Evolutionary conservation across 2,329 filamentous ascomycete genomes (phyloP), one percentile per base, ranked within the genome.

Genomic region (Pyrenophora seminiperda): DNA sequence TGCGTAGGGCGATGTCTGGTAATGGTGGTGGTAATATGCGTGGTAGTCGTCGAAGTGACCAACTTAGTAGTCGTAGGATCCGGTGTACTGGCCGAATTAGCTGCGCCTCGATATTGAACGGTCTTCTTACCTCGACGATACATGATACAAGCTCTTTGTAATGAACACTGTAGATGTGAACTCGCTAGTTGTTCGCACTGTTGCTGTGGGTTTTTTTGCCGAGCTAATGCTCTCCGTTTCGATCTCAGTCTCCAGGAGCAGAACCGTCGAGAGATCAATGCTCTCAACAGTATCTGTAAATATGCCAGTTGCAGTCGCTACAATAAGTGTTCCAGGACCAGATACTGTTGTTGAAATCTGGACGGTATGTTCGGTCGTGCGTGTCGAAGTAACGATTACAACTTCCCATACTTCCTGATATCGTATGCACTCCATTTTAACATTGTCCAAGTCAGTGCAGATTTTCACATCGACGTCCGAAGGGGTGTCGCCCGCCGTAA

Each of bases 331-430:
- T 1, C 66, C 68, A 0, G 68, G 67, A 1, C 67, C 67, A 0
- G 59, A 54, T 6, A 78, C 56, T 1, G 72, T 77, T 0, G 72
- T 75, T 0, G 72, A 72, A 18, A 78, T 56, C 15, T 76, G 71
- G 27, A 78, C 62, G 1, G 62, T 61, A 1, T 64, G 66, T 0
- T 69, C 69, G 0, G 66, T 71, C 1, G 74, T 74, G 5, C 65
- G 54, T 0, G 68, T 74, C 6, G 64, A 43, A 0, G 76, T 78
- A 5, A 76, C 62, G 1, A 75, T 56, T 3, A 70, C 61, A 0
- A 76, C 71, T 13, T 72, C 65, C 76, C 75, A 79, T 9, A 74
- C 67, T 53, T 78, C 70, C 41, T 74, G 73, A 39, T 74, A 72
- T 4, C 66, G 68, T 17, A 74, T 59, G 59, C 76, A 79, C 40